These are phyloP conservation scores for Pseudodiploospora longispora DNA, from an alignment of 2,329 filamentous ascomycete genomes.

Conservation along the genomic window DNA sequence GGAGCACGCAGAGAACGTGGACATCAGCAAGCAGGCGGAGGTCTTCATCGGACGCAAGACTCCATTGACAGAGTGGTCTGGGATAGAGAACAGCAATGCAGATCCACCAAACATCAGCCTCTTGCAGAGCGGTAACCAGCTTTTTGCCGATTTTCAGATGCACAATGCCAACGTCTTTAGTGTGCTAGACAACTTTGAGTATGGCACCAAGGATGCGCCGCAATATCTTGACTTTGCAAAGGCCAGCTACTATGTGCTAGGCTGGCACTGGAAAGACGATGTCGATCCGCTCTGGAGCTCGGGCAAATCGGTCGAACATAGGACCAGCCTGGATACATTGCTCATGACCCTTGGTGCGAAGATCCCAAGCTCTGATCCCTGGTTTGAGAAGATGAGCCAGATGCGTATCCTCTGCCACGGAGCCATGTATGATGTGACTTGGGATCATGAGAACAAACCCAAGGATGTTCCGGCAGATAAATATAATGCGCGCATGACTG, in stretches of 20 bases:
- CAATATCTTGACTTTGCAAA: slow-evolving; percentile 17
- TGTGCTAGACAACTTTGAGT: slow-evolving; percentile 31
- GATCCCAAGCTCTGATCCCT: background rate
- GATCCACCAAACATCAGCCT: slow-evolving; percentile 5
- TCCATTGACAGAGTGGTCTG: background rate
- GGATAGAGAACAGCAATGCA: background rate
- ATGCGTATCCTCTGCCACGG: slow-evolving; percentile 24
- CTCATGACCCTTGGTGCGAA: slow-evolving; percentile 6
- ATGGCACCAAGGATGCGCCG: slow-evolving; percentile 7
- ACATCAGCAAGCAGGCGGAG: slow-evolving; percentile 30
- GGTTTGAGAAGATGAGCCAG: slow-evolving; percentile 1
- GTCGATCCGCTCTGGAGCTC: slow-evolving; percentile 14
- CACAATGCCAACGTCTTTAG: slow-evolving; percentile 35
- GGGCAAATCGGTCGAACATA: slow-evolving; percentile 2
- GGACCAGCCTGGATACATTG: slow-evolving; percentile 6
- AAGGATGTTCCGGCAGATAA: slow-evolving; percentile 22
- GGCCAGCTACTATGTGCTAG: slow-evolving; percentile 30
- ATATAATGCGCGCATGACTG: slow-evolving; percentile 10
- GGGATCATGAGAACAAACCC: slow-evolving; percentile 21
- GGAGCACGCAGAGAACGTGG: slow-evolving; percentile 2
- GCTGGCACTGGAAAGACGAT: slow-evolving; percentile 25
- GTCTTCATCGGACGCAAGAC: slow-evolving; percentile 31
- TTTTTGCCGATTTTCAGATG: slow-evolving; percentile 33
- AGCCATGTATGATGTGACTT: slow-evolving; percentile 29
- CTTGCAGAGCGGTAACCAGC: slow-evolving; percentile 20